These are phyloP conservation scores for Polyplosphaeria fusca DNA, from an alignment of 495 filamentous ascomycete species.

Conservation along the genomic window DNA sequence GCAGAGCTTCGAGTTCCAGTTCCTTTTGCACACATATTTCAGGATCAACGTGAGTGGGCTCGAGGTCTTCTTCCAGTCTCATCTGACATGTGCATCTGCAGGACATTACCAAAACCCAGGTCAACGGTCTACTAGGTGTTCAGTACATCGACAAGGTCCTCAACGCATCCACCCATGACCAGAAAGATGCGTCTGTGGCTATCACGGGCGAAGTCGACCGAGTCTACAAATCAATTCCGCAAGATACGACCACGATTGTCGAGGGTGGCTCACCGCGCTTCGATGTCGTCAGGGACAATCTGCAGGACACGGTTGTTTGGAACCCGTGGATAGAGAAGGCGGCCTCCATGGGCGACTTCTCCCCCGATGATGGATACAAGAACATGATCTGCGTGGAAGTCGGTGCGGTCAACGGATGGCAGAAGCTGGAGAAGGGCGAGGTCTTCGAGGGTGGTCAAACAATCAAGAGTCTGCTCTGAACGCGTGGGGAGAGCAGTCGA, in stretches of 20 bases:
- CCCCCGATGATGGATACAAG: slow-evolving; percentile 81
- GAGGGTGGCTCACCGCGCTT: slow-evolving; percentile 62
- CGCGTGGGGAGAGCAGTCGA: no score
- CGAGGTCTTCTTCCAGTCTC: no score
- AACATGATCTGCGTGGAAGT: slow-evolving; percentile 93
- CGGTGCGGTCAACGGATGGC: slow-evolving; percentile 76
- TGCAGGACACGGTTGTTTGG: slow-evolving; percentile 90
- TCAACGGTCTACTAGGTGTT: slow-evolving; percentile 69
- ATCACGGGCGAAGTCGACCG: slow-evolving; percentile 81
- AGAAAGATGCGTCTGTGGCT: slow-evolving; percentile 51
- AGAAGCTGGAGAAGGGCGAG: slow-evolving; percentile 78
- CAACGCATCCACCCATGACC: slow-evolving; percentile 54
- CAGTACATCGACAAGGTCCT: slow-evolving; percentile 80
- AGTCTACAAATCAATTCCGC: slow-evolving; percentile 55
- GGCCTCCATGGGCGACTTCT: slow-evolving; percentile 79
- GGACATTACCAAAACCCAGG: slow-evolving; percentile 61
- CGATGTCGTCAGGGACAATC: slow-evolving; percentile 71
- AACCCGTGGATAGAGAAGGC: slow-evolving; percentile 92
- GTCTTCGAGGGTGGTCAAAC: slow-evolving; percentile 87
- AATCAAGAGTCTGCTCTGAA: slow-evolving; percentile 47
- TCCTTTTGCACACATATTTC: slow-evolving; percentile 88
- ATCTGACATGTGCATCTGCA: no score
- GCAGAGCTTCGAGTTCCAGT: slow-evolving; percentile 82
- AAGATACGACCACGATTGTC: slow-evolving; percentile 54
- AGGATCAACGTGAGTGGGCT: slow-evolving; percentile 62